These are phyloP conservation scores for Backusella luteola DNA, from an alignment of 192 early-diverging fungal genomes.

Conservation along the genomic window DNA sequence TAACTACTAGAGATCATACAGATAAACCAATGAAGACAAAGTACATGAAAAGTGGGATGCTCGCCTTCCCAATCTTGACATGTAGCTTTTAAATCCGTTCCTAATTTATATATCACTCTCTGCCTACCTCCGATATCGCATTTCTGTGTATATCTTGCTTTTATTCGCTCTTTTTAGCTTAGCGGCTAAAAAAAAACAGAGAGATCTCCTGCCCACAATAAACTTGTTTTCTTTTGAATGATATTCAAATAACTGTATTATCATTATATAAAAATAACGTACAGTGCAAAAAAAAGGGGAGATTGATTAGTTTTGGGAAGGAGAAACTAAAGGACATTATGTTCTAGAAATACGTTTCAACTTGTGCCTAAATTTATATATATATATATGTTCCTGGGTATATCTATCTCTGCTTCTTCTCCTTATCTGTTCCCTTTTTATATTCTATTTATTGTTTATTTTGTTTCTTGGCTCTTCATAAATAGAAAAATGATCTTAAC, in stretches of 20 bases:
- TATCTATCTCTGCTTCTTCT: background rate
- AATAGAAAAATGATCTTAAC: background rate
- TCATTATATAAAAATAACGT: background rate
- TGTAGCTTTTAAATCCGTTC: background rate
- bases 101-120: background rate
- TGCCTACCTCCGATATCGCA: background rate
- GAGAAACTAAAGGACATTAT: background rate
- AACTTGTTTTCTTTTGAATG: background rate
- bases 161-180: background rate
- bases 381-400: background rate
- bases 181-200: background rate
- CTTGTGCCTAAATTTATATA: background rate
- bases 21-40: background rate
- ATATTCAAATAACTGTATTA: no score
- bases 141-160: background rate
- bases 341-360: constrained; percentile 3
- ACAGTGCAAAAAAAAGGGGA: background rate
- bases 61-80: background rate
- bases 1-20: background rate
- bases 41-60: background rate
- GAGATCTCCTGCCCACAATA: background rate
- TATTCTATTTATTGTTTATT: background rate
- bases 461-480: background rate
- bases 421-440: background rate
- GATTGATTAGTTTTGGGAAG: background rate